phyloP scores from a whole-genome alignment of 164 flowering plant species.

The Sedum album region DNA sequence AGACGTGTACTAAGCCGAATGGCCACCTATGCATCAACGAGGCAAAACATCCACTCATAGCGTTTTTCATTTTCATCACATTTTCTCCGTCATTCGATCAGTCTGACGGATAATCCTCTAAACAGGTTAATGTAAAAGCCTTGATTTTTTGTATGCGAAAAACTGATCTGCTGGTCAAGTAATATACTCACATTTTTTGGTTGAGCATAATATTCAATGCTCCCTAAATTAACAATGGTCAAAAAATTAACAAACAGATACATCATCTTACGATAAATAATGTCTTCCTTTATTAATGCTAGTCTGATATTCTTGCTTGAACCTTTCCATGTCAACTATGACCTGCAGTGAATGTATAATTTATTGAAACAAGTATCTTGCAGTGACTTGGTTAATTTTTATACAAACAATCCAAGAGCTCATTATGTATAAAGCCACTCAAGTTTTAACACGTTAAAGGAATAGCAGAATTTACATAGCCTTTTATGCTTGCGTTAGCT shows the following conservation, averaged over 20 bases:
- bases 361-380: not conserved
- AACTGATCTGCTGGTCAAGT: not conserved
- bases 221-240: not conserved
- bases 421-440: not conserved
- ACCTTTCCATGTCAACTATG: conserved; percentile 74
- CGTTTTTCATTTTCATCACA: not conserved
- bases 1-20: not conserved
- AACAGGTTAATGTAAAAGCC: not conserved
- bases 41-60: not conserved
- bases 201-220: not conserved
- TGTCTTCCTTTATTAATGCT: conserved; percentile 37
- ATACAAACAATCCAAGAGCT: not conserved
- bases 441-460: not conserved
- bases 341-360: conserved; percentile 41
- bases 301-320: conserved; percentile 54
- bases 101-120: not conserved
- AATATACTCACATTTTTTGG: not conserved
- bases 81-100: not conserved
- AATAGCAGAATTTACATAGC: not conserved
- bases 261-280: conserved; percentile 47
- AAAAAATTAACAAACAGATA: too few species aligned
- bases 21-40: not conserved
- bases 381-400: not conserved
- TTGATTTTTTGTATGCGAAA: not conserved
- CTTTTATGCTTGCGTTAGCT: too few species aligned